Conservation (phyloP, 2,329 filamentous ascomycete species). For the Ophiognomonia clavigignenti-juglandacearum region DNA sequence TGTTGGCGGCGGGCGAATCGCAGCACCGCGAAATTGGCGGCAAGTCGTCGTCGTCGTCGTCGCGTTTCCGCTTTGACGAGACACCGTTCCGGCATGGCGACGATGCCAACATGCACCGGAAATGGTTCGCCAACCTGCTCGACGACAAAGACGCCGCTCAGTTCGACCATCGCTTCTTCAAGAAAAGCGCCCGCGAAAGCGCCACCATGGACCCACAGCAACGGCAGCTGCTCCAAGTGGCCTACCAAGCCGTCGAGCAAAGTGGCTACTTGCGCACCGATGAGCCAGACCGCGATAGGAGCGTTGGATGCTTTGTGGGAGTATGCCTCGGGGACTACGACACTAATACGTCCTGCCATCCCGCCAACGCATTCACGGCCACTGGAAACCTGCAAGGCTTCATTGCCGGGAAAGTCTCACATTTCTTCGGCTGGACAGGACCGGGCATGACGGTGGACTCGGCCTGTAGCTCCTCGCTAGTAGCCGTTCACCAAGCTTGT, state of each 20-base stretch:
- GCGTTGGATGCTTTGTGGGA: conserved; percentile 22
- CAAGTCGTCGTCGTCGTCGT: neutral
- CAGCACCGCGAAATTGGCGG: conserved; percentile 10
- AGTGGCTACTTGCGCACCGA: conserved; percentile 20
- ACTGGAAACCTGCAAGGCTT: conserved; percentile 24
- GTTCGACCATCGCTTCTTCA: conserved; percentile 38
- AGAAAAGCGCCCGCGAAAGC: conserved; percentile 29
- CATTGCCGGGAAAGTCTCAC: conserved; percentile 23
- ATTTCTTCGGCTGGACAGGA: conserved; percentile 30
- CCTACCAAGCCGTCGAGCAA: conserved; percentile 34
- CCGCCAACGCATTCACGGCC: conserved; percentile 30
- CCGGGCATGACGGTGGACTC: conserved; percentile 28
- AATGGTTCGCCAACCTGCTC: conserved; percentile 23
- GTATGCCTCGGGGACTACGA: conserved; percentile 38
- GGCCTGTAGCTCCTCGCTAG: conserved; percentile 31
- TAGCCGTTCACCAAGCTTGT: conserved; percentile 33
- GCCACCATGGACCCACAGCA: conserved; percentile 35
- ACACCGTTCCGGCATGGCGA: neutral
- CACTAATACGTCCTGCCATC: conserved; percentile 30
- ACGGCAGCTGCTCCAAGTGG: conserved; percentile 30
- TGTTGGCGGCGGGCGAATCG: conserved; percentile 11
- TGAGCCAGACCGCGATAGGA: no score
- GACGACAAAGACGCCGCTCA: conserved; percentile 18
- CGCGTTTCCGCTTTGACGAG: conserved; percentile 1
- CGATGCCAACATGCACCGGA: neutral